Conservation (phyloP, 2,329 filamentous ascomycete species). For the Fusarium coicis region DNA sequence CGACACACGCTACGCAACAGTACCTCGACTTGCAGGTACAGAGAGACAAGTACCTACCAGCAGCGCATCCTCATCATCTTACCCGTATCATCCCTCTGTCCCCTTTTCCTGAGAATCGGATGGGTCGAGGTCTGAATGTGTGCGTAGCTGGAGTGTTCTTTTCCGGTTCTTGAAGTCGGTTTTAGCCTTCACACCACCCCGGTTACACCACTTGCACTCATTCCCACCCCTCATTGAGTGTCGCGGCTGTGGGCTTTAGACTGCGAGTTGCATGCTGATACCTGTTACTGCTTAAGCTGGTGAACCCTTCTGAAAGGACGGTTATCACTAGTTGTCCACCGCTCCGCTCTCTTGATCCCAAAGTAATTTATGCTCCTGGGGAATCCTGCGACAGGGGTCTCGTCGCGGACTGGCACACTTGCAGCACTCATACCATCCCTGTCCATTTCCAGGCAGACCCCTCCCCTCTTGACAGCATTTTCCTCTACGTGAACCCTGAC, state of each 20-base stretch:
- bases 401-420: constrained; percentile 33
- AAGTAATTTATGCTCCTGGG: constrained; percentile 39
- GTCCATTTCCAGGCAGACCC: constrained; percentile 32
- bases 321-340: constrained; percentile 38
- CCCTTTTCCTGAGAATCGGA: constrained; percentile 29
- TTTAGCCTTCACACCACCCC: constrained; percentile 27
- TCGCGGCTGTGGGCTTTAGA: constrained; percentile 17
- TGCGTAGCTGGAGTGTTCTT: constrained; percentile 28
- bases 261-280: constrained; percentile 34
- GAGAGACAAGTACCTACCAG: background rate
- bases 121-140: constrained; percentile 20
- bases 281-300: constrained; percentile 19
- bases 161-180: constrained; percentile 28
- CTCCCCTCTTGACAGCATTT: constrained; percentile 11
- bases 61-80: constrained; percentile 11
- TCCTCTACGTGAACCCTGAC: constrained; percentile 30
- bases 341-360: constrained; percentile 39
- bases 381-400: constrained; percentile 39
- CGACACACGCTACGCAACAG: constrained; percentile 29
- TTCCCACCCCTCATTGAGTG: constrained; percentile 13
- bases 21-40: constrained; percentile 29
- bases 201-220: constrained; percentile 16
- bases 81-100: constrained; percentile 26
- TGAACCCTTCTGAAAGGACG: constrained; percentile 26
- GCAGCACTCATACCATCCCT: constrained; percentile 38